These are phyloP conservation scores for Cladosporium sp. DNA, from an alignment of 2,329 filamentous ascomycete species.

Conservation along the genomic window DNA sequence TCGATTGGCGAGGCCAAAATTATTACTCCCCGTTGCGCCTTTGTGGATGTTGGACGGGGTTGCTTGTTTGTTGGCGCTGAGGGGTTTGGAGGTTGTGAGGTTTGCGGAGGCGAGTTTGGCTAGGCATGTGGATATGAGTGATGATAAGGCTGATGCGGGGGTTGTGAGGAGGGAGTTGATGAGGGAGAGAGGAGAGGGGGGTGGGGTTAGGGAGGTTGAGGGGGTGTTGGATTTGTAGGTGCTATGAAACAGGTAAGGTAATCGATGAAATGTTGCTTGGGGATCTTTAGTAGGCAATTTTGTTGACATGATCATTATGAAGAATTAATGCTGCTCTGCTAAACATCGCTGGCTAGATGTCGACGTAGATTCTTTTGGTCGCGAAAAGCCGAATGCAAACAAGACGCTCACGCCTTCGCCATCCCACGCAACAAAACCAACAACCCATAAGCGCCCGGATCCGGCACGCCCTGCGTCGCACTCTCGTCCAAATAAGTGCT, in stretches of 20 bases:
- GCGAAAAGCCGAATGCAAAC: too few relatives aligned
- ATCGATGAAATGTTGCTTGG: too few relatives aligned
- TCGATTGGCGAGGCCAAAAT: slow-evolving; percentile 19
- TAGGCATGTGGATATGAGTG: slow-evolving; percentile 16
- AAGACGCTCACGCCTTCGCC: slow-evolving; percentile 12
- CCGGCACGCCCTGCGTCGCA: slow-evolving; percentile 32
- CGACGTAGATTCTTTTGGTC: background rate
- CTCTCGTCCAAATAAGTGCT: slow-evolving; percentile 34
- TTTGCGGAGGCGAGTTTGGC: slow-evolving; percentile 15
- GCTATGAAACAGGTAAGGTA: background rate
- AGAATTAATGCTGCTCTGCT: background rate
- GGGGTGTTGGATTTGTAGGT: slow-evolving; percentile 21
- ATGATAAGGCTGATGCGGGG: slow-evolving; percentile 20
- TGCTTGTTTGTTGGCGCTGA: slow-evolving; percentile 23
- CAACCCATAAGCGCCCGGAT: slow-evolving; percentile 35
- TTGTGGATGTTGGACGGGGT: slow-evolving; percentile 27
- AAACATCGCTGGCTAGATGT: background rate
- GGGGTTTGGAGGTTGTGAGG: slow-evolving; percentile 23
- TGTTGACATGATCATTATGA: background rate
- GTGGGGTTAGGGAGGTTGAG: slow-evolving; percentile 23
- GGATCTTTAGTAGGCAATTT: too few relatives aligned
- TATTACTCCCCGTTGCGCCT: slow-evolving; percentile 18
- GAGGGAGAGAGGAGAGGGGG: slow-evolving; percentile 17
- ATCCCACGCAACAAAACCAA: slow-evolving; percentile 32
- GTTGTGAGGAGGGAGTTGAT: slow-evolving; percentile 22